Base-by-base conservation (phyloP, 345 rosid genomes). In the Corchorus capsularis region DNA sequence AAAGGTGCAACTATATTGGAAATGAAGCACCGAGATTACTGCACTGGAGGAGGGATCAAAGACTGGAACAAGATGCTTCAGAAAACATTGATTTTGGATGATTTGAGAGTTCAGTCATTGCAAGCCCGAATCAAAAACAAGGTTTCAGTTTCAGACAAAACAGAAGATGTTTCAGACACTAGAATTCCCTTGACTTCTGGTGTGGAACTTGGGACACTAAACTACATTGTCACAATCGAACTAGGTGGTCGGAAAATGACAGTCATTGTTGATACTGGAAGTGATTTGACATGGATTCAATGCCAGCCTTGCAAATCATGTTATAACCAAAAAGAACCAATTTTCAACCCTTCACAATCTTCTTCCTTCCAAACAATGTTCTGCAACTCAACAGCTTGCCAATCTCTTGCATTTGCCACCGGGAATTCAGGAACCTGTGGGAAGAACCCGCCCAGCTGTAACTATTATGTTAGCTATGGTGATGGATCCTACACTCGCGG, bases 281-380 rank as follows among this genome's bases (percentile, higher is more conserved):
- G 99, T 66, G 99, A 95, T 75, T 83, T 95, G 80, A 93, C 94
- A 3, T 95, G 99, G 99, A 90, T 95, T 56, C 99, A 93, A 71
- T 95, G 99, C 81, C 91, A 84, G 53, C 98, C 99, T 32, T 95
- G 99, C 79, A 86, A 54, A 50, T 77, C 72, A 4, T 95, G 99
- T 80, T 89, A 91, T 79, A 82, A 73, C 77, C 99, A 95, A 75
- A 78, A 85, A 64, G 98, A 87, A 63, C 92, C 99, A 74, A 56
- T 93, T 50, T 93, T 89, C 73, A 82, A 87, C 67, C 92, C 99
- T 63, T 84, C 92, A 15, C 17, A 62, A 49, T 93, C 99, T 6
- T 72, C 89, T 63, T 85, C 97, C 45, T 95, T 82, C 87, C 75
- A 78, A 50, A 73, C 83, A 3, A 72, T 92, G n/a, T 67, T 70